A percentile compares a stretch with the other conserved stretches of the same genome.
Conservation (phyloP, 1,284 basidiomycete genomes). For the Flammula alnicola region DNA sequence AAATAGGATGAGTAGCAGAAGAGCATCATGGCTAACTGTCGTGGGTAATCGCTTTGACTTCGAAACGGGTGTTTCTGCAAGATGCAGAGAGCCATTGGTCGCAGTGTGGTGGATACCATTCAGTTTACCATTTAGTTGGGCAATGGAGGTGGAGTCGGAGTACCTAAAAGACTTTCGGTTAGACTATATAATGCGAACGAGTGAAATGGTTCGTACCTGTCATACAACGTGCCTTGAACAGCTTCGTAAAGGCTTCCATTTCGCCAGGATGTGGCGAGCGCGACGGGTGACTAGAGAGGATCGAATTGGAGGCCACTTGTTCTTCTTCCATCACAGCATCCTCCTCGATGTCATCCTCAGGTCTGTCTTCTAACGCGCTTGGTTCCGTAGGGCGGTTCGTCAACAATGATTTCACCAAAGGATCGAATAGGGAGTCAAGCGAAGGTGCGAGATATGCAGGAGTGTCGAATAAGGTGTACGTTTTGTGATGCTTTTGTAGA, state of each 20-base stretch:
- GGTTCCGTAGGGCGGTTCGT: constrained; percentile 37
- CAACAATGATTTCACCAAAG: constrained; percentile 73
- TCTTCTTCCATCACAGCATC: constrained; percentile 45
- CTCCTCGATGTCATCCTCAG: constrained; percentile 24
- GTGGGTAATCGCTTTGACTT: constrained; percentile 4
- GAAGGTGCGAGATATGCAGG: constrained; percentile 85
- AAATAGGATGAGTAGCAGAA: constrained; percentile 47
- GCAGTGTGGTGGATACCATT: constrained; percentile 14
- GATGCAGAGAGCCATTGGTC: constrained; percentile 9
- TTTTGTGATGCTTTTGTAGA: constrained; percentile 34
- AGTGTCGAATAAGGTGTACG: constrained; percentile 60
- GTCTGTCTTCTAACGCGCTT: no score
- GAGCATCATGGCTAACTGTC: background rate
- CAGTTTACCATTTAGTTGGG: constrained; percentile 14
- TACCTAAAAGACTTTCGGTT: background rate
- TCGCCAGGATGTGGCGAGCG: constrained; percentile 22
- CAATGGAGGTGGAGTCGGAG: background rate
- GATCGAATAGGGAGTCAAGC: constrained; percentile 74
- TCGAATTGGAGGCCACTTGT: constrained; percentile 26
- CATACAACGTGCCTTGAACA: constrained; percentile 27
- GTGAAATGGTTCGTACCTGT: constrained; percentile 15
- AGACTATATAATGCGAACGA: background rate
- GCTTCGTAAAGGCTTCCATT: constrained; percentile 25
- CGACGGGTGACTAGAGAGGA: constrained; percentile 27
- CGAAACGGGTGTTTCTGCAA: constrained; percentile 5